Evolutionary conservation across 2,329 filamentous ascomycete genomes (phyloP), one percentile per base, ranked within the genome.

Genomic region (Cadophora malorum): DNA sequence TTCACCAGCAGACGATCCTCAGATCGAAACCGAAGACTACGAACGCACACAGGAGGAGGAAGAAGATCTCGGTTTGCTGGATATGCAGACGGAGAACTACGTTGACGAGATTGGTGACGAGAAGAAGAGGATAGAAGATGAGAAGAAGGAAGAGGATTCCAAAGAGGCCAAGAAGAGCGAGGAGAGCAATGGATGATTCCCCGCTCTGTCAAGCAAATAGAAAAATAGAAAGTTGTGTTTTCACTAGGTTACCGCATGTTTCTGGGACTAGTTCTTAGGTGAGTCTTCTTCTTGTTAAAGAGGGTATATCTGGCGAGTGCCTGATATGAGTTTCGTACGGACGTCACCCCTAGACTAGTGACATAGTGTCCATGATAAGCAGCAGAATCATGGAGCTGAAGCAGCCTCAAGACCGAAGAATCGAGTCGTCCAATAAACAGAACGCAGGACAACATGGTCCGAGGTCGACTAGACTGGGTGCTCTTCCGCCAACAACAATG

Each of bases 21-120:
- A 96, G 80, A 91, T 99, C 78, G 88, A 86, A 67, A 85, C 88
- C 2, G 92, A 93, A 80, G 91, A 92, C 35, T 99, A 99, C 79
- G 88, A 91, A 68, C 87, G 96, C 69, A 97, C 95, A 0, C 89
- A 91, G 0, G 92, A 97, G 79, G 96, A 99, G 78, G 93, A 97
- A 80, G 96, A 99, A 76, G 93, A 97, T 68, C 83, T 99, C 12
- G 96, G 96, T 0, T 81, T 99, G 72, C 89, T 83, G 68, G 96
- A 99, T 77, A 99, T 99, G 90, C 96, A 95, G 85, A 89, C 90
- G 0, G 94, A 98, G 79, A 90, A 89, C 0, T 98, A 99, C 71
- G 74, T 72, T 35, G 74, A 79, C 65, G 74, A 74, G 16, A 71
- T 71, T 31, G 76, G 72, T 28, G 63, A 70, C 4, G 73, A 76